Evolutionary conservation across 768 basidiomycete genomes (phyloP).

Genomic region (Inosperma sp.): DNA sequence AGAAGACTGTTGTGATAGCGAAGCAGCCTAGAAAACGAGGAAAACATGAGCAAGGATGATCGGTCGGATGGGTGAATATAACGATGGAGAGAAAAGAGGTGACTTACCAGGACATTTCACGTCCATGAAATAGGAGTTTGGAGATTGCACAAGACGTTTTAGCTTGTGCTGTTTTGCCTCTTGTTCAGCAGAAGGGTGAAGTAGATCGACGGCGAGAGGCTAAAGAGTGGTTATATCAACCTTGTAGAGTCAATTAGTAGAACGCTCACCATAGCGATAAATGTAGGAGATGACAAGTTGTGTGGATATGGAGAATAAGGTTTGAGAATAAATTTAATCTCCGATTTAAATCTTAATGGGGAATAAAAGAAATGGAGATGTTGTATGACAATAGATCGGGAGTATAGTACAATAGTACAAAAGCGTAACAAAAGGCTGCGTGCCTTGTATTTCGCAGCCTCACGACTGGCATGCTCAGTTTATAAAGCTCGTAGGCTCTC

Average conservation of each 20-base stretch:
- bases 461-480: constrained; percentile 6
- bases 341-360: constrained; percentile 26
- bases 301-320: constrained; percentile 40
- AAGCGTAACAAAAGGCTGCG: constrained; percentile 8
- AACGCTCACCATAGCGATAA: constrained; percentile 32
- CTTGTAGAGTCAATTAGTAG: background rate
- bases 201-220: constrained; percentile 97
- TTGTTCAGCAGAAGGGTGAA: constrained; percentile 86
- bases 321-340: constrained; percentile 30
- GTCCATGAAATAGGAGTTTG: constrained; percentile 99
- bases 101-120: constrained; percentile 92
- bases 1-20: constrained; percentile 96
- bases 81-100: constrained; percentile 1
- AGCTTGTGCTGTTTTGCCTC: constrained; percentile 95
- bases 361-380: constrained; percentile 2
- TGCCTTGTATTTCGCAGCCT: constrained; percentile 15
- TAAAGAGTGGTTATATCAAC: constrained; percentile 26
- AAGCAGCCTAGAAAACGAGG: constrained; percentile 70
- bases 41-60: constrained; percentile 14
- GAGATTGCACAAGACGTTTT: constrained; percentile 97
- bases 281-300: constrained; percentile 30
- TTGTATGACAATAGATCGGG: background rate
- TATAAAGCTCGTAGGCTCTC: constrained; percentile 8
- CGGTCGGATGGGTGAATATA: constrained; percentile 8
- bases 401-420: background rate